Evolutionary conservation across 495 filamentous ascomycete genomes (phyloP), one percentile per base, ranked within the genome.

Genomic region (Aspergillus funiculosus): DNA sequence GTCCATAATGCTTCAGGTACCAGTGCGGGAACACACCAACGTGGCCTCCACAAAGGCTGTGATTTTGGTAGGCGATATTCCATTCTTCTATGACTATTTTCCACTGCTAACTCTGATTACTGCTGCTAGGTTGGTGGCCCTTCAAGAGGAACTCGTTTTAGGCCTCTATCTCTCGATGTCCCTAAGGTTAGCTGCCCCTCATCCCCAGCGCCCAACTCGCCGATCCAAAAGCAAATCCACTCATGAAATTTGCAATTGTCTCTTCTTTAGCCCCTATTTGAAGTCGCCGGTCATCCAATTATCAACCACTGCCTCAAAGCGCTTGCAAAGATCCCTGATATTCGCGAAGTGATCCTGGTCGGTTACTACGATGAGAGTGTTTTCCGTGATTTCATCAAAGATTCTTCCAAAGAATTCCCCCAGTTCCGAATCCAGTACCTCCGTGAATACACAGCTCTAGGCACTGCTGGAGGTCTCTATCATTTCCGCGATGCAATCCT

Each of bases 401-500:
- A 94, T 58, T 75, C 88, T 48, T 70, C 80, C 37, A 79, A 78
- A 57, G 84, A 89, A 56, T 94, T 91, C 65, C 89, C 92, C 38
- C 79, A 91, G 56, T 81, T 99, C 56, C 80, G 84, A 55, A 87
- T 97, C 67, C 85, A 86, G 61, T 99, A 99, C 71, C 81, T 99
- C 38, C 88, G 92, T 46, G 92, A 99, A 77, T 99, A 99, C 75
- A 86, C 92, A 62, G 89, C 94, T 28, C 64, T 99, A 48, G 92
- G 92, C 55, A 99, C 92, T 18, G 92, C 92, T 26, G 92, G 92
- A 50, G 92, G 92, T 39, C 77, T 99, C 36, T 99, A 97, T 77
- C 92, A 99, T 74, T 99, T 99, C 79, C 89, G 92, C 61, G 92
- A 99, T 82, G 87, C 87, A 48, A 97, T 99, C 57, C 80, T 99